Evolutionary conservation across 2,329 filamentous ascomycete genomes (phyloP), one percentile per base, ranked within the genome.

Genomic region (Cladorrhinum sp.): DNA sequence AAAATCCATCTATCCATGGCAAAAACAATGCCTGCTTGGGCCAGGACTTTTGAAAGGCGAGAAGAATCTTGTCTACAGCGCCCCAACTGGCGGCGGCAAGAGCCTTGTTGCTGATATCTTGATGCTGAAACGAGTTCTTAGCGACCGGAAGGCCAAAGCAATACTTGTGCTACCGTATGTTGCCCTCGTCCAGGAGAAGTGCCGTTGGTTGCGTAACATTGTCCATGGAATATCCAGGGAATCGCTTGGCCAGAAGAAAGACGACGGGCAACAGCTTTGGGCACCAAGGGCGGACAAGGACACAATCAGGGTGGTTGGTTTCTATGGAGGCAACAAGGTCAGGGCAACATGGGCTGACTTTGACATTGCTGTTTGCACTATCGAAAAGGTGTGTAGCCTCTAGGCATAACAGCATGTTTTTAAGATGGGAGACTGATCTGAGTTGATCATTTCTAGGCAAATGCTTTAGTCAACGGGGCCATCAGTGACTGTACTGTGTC

Each of bases 101-200:
- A 91, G 88, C 7, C 79, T 92, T 12, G 88, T 92, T 51, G 89
- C 89, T 59, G 83, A 86, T 68, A 83, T 92, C 25, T 75, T 92
- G 55, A 89, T 92, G 84, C 76, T 92, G 57, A 91, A 88, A 70
- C 82, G 83, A 61, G 78, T 92, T 22, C 77, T 91, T n/a, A 80
- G 84, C 49, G 79, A 86, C 50, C 82, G 83, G 1, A 78, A 78
- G 20, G 80, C 85, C 59, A 92, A 92, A 65, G 88, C 87, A 2
- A 80, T 93, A 12, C 75, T 92, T 18, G 85, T 92, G 20, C 78
- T 92, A 18, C 90, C 90, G 0, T 93, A 91, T 73, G 88, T 92
- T 65, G 89, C 90, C 18, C 80, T 93, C 2, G 90, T 93, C 0
- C 89, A 92, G 70, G 90, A 93, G 72, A 92, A 92, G 71, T 81